Base-by-base conservation (phyloP, 2,329 filamentous ascomycete species). In the Claviceps sp. region DNA sequence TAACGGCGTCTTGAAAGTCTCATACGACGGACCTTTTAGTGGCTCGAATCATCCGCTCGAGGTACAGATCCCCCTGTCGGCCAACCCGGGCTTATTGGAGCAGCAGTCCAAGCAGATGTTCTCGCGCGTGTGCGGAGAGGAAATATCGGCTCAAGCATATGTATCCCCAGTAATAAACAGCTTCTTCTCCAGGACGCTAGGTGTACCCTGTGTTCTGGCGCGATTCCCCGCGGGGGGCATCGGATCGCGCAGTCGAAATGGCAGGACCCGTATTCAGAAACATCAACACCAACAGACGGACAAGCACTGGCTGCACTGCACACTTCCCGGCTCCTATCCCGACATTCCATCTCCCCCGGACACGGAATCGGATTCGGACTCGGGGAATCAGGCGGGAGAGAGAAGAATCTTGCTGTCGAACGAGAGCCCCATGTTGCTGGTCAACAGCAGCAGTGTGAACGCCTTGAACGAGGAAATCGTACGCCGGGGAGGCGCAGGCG, bases 401-500 rank as follows among this genome's bases (percentile, higher is more conserved):
- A 65, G 50, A 65, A 75, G 82, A 3, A 89, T 97, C 37, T 71
- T 93, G 0, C 72, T 98, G 3, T 86, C 90, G 23, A 98, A 98
- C 64, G 93, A 97, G 66, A 95, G 88, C 50, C 91, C 93, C 0
- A 94, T 98, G 45, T 76, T 98, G 0, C 79, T 88, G 46, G 83
- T 97, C 52, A 88, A 87, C 20, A 77, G 80, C 50, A 82, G 86
- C 9, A 96, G 89, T 58, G 77, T 97, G 47, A 82, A 87, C 46
- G 77, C 76, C 2, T 69, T 97, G 7, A 97, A 97, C 61, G 71
- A 77, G 54, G 72, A 80, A 13, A 93, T 97, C 58, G 75, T 70
- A 50, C 66, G 68, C 4, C 73, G 70, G n/a, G 78, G 78, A 20
- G 79, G 80, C n/a, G 80, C 76, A 55, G 73, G 78, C 0, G 82